Evolutionary conservation across 768 basidiomycete genomes (phyloP), one percentile per base, ranked within the genome.

Genomic region (Pulveroboletus sp.): DNA sequence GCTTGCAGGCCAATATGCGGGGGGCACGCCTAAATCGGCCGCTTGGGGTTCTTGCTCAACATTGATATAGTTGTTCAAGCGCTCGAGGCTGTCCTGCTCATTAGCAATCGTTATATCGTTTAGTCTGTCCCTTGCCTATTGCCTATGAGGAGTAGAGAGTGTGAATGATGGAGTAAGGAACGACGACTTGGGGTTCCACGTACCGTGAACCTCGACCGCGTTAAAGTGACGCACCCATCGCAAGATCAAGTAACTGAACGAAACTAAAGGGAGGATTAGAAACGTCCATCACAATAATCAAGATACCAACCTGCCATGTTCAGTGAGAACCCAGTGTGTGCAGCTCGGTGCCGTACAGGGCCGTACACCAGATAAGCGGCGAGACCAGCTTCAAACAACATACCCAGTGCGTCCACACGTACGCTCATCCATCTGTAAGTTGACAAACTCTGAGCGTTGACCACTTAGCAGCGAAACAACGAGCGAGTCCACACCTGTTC

Each of bases 221-320:
- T 80, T 79, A 41, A 71, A 44, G 13, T 63, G 53, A n/a, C 75
- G 60, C 9, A 79, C 64, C 73, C 73, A 74, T 65, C 69, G 77
- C 35, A 86, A 60, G 36, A 86, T 80, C 65, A 77, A 61, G 14
- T 68, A 63, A 45, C 78, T 80, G 61, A 86, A 85, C 4, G 71
- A 73, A 19, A 83, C 77, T 71, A 41, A 23, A 13, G 17, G 24
- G 13, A n/a, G 23, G 9, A 16, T 55, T 13, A 20, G 12, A 16
- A 17, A 39, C 9, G 6, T 12, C 14, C 6, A 2, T 13, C 17
- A n/a, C 8, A 16, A 16, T 6, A 10, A 43, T n/a, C 0, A 32
- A 27, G 17, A 5, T 5, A 58, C 62, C 13, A 27, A 72, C 72
- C 68, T 30, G 76, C 75, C 27, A 29, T 29, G 27, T 63, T 71